These are phyloP conservation scores for Rhodotorula kratochvilovae DNA, from an alignment of 768 basidiomycete genomes.

Conservation along the genomic window DNA sequence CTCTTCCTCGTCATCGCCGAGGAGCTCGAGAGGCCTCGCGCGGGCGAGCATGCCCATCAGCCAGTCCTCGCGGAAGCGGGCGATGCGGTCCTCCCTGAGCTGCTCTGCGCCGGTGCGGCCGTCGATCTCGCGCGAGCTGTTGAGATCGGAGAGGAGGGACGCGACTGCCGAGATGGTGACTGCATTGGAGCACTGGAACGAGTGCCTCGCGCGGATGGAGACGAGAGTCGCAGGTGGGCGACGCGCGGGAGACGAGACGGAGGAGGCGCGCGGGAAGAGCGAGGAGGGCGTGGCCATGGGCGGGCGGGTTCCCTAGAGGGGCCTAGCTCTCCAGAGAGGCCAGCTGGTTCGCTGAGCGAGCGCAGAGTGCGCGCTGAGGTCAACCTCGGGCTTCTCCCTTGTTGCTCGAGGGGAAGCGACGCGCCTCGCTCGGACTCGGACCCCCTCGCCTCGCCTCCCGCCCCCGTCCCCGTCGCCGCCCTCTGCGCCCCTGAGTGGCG, in stretches of 20 bases:
- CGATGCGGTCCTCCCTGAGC: constrained; percentile 12
- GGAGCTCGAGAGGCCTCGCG: neutral
- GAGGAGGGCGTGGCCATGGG: no score
- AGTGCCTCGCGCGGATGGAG: constrained; percentile 12
- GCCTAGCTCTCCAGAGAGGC: no score
- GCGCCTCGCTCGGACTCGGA: no score
- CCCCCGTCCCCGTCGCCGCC: no score
- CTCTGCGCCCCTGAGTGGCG: no score
- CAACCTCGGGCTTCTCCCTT: no score
- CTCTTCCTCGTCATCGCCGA: neutral
- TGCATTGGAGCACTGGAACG: neutral
- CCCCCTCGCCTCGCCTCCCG: no score
- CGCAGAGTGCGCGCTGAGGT: no score
- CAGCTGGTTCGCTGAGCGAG: no score
- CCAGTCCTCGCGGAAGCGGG: constrained; percentile 18
- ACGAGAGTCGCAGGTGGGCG: neutral
- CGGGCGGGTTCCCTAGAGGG: no score
- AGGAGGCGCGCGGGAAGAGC: no score
- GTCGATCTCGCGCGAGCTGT: neutral
- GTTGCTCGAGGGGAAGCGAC: no score
- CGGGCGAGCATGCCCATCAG: constrained; percentile 10
- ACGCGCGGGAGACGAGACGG: neutral
- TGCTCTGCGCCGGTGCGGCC: neutral
- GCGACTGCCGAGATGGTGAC: constrained; percentile 18
- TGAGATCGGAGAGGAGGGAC: constrained; percentile 24